phyloP scores from a whole-genome alignment of 768 basidiomycete species.

The Mycena albidolilacea region DNA sequence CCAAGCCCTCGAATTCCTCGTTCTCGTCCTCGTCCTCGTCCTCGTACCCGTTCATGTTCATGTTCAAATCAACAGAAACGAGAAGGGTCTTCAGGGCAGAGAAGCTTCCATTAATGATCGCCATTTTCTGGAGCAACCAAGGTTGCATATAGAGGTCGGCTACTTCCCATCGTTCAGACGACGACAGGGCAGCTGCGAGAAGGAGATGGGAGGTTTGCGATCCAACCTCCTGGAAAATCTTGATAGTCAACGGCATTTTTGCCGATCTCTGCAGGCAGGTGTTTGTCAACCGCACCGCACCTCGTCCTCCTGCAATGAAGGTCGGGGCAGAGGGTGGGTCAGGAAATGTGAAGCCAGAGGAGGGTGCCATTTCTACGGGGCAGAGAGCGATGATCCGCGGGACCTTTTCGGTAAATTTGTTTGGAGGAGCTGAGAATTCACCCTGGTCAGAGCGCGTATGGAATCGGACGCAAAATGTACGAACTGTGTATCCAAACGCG shows the following conservation, averaged over 20 bases:
- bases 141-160: not conserved
- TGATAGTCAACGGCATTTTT: slow-evolving; percentile 9
- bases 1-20: not conserved
- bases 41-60: too few relatives aligned
- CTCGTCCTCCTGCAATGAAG: not conserved
- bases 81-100: not conserved
- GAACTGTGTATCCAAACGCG: too few relatives aligned
- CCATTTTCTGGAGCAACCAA: not conserved
- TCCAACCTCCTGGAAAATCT: not conserved
- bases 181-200: not conserved
- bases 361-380: too few relatives aligned
- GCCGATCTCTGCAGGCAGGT: not conserved
- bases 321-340: too few relatives aligned
- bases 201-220: not conserved
- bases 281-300: slow-evolving; percentile 5
- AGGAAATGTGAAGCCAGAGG: too few relatives aligned
- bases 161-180: slow-evolving; percentile 1
- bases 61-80: not conserved
- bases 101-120: not conserved
- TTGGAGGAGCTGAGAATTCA: too few relatives aligned
- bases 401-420: too few relatives aligned
- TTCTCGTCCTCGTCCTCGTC: too few relatives aligned
- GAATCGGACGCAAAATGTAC: too few relatives aligned
- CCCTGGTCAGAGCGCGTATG: too few relatives aligned
- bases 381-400: too few relatives aligned